Conservation (phyloP, 1,139 yeast species). For the Blastobotrys arbuscula region DNA sequence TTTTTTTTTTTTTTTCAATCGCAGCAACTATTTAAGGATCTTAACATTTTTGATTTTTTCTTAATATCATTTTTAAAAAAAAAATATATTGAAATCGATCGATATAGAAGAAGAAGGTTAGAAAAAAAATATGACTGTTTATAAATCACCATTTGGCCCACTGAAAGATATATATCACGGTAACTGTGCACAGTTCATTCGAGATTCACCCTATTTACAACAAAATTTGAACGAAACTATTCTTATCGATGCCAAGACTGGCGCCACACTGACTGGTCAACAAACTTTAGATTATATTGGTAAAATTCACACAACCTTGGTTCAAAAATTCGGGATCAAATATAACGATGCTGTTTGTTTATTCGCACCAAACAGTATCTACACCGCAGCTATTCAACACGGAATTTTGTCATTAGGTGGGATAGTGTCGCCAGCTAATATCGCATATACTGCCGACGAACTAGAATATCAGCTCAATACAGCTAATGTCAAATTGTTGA, state of each 20-base stretch:
- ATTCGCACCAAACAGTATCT: slow-evolving; percentile 30
- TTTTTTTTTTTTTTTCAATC: neutral
- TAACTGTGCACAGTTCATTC: slow-evolving; percentile 24
- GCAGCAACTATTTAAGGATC: neutral
- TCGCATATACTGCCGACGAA: slow-evolving; percentile 33
- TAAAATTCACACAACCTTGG: slow-evolving; percentile 24
- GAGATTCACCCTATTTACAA: slow-evolving; percentile 16
- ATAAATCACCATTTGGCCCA: slow-evolving; percentile 22
- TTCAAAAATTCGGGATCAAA: slow-evolving; percentile 22
- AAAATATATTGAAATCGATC: neutral
- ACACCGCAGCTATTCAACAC: slow-evolving; percentile 29
- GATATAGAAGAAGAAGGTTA: neutral
- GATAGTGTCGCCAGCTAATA: slow-evolving; percentile 35
- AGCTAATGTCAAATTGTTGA: slow-evolving; percentile 28
- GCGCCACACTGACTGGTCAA: slow-evolving; percentile 21
- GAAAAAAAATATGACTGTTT: neutral
- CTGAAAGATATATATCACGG: slow-evolving; percentile 20
- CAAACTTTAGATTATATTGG: slow-evolving; percentile 22
- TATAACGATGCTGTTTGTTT: slow-evolving; percentile 32
- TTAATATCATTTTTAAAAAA: neutral
- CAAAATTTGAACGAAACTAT: slow-evolving; percentile 17
- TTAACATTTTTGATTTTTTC: too few relatives aligned
- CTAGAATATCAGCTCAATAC: slow-evolving; percentile 33
- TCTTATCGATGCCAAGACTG: slow-evolving; percentile 28
- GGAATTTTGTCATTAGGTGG: slow-evolving; percentile 34